Percentiles rank a stretch among this genome's conserved stretches.
Evolutionary conservation across 1,284 basidiomycete genomes (phyloP).

Genomic region (Boletellus deceptivus): DNA sequence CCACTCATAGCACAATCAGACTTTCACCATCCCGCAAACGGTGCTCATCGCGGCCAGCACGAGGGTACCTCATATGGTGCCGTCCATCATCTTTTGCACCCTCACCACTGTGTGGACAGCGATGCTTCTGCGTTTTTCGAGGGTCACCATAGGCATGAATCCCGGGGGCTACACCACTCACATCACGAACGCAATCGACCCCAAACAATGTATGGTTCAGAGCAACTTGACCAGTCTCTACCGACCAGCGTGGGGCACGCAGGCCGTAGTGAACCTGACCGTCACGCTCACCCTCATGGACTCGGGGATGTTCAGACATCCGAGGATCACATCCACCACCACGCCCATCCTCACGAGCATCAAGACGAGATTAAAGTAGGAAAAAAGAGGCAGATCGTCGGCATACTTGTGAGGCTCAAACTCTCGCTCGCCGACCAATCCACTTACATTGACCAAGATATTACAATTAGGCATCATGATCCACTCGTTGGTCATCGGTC

Average conservation of each 20-base stretch:
- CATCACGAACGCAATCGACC: slow-evolving; percentile 37
- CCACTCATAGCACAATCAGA: slow-evolving; percentile 14
- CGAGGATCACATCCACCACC: slow-evolving; percentile 9
- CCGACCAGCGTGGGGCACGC: neutral
- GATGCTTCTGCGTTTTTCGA: slow-evolving; percentile 24
- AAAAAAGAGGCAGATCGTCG: slow-evolving; percentile 57
- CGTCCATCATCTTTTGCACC: slow-evolving; percentile 7
- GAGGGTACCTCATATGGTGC: slow-evolving; percentile 21
- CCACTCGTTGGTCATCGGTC: slow-evolving; percentile 76
- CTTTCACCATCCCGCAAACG: slow-evolving; percentile 7
- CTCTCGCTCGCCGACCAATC: neutral
- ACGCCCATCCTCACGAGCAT: neutral
- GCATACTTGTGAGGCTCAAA: slow-evolving; percentile 51
- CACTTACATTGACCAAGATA: slow-evolving; percentile 43
- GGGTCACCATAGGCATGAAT: slow-evolving; percentile 47
- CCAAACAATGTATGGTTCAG: slow-evolving; percentile 25
- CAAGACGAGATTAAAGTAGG: slow-evolving; percentile 39
- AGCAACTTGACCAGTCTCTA: slow-evolving; percentile 1
- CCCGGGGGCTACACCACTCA: slow-evolving; percentile 32
- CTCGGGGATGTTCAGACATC: neutral
- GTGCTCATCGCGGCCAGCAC: slow-evolving; percentile 1
- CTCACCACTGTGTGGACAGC: slow-evolving; percentile 2
- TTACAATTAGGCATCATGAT: slow-evolving; percentile 79
- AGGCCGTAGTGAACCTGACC: slow-evolving; percentile 1
- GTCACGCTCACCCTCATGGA: slow-evolving; percentile 15